Evolutionary conservation across 305 asterid species (phyloP).

Genomic region (Fraxinus albicans): DNA sequence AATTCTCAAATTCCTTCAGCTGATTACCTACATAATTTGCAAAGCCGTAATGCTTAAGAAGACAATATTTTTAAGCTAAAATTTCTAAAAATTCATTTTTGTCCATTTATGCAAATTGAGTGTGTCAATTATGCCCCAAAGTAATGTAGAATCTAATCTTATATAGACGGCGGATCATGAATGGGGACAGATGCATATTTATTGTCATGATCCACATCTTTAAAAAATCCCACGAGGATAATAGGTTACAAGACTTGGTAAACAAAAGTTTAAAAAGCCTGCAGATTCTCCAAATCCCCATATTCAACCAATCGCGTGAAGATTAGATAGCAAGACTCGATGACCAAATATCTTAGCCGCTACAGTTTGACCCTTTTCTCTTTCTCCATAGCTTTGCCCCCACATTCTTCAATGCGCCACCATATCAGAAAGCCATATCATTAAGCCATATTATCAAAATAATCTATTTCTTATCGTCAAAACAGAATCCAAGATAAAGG

Average conservation of each 20-base stretch:
- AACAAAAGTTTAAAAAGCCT: neutral
- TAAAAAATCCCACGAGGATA: conserved; percentile 1
- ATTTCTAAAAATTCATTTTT: neutral
- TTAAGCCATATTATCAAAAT: neutral
- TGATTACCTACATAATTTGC: conserved; percentile 22
- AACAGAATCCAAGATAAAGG: neutral
- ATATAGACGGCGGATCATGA: neutral
- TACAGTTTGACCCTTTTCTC: neutral
- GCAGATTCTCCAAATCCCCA: neutral
- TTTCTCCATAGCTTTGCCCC: neutral
- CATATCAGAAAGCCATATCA: neutral
- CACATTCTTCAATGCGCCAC: neutral
- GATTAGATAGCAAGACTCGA: neutral
- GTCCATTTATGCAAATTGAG: conserved; percentile 8
- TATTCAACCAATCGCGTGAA: neutral
- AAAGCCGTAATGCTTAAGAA: conserved; percentile 5
- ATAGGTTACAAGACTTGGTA: neutral
- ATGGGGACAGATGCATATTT: neutral
- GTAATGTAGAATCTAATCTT: neutral
- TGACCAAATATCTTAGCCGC: neutral
- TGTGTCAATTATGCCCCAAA: neutral
- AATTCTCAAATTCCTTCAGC: conserved; percentile 23
- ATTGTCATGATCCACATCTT: neutral
- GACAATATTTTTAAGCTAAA: neutral
- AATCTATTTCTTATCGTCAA: neutral